These are phyloP conservation scores for Tephrocybe rancida DNA, from an alignment of 768 basidiomycete genomes.

Conservation along the genomic window DNA sequence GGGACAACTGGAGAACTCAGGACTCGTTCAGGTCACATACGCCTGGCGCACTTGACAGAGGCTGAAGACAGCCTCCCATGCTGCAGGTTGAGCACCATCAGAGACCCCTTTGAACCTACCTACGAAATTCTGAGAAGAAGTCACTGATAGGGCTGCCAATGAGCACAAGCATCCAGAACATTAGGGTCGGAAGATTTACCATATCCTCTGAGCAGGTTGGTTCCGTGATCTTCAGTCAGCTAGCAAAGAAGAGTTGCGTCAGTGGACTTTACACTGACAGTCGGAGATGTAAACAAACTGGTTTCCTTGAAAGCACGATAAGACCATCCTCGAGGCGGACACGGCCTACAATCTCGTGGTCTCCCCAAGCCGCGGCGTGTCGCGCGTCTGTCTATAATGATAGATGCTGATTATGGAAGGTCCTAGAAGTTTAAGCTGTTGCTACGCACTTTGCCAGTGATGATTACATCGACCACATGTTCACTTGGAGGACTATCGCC, in stretches of 20 bases:
- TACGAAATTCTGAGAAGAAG: constrained; percentile 52
- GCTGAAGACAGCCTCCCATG: constrained; percentile 57
- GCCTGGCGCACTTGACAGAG: constrained; percentile 38
- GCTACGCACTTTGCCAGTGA: constrained; percentile 51
- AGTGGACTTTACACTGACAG: not conserved
- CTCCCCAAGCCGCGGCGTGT: constrained; percentile 58
- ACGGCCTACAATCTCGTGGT: constrained; percentile 56
- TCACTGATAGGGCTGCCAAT: constrained; percentile 33
- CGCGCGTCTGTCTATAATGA: constrained; percentile 44
- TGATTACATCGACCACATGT: constrained; percentile 47
- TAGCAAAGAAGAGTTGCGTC: not conserved
- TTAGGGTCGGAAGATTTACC: constrained; percentile 30
- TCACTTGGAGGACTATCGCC: constrained; percentile 19
- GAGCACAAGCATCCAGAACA: not conserved
- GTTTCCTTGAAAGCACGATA: constrained; percentile 52
- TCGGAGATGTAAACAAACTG: constrained; percentile 37
- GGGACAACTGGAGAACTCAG: no score
- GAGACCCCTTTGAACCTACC: constrained; percentile 45
- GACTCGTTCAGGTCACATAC: no score
- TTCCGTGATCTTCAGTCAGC: constrained; percentile 32
- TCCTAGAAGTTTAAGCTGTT: not conserved
- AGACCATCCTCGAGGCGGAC: constrained; percentile 63
- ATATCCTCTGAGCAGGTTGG: constrained; percentile 49
- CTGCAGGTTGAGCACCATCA: constrained; percentile 33
- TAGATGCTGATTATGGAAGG: not conserved